Base-by-base conservation (phyloP, 208 protist species). In the Borovskyia barvae region DNA sequence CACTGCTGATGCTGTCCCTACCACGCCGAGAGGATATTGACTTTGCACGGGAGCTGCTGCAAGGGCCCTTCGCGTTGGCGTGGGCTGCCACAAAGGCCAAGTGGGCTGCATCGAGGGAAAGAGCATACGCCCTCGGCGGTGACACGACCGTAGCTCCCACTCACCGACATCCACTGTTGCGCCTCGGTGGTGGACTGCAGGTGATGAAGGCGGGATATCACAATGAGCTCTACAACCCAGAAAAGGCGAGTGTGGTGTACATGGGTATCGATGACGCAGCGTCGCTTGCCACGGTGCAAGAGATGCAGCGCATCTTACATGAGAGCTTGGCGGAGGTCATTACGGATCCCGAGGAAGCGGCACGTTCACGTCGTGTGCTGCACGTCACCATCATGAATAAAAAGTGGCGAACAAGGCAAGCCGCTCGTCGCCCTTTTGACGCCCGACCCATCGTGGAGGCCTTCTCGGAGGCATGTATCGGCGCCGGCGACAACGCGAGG, bases 381-480 rank as follows among this genome's bases (percentile, higher is more conserved):
- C 88, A 94, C 62, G 74, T 87, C 61, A 94, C 88, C 19, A 51
- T 94, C 14, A 66, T 94, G 55, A 91, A 92, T 48, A 86, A 72
- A 30, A 92, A 92, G 56, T 94, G 88, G 85, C 54, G 74, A 43
- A 42, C 58, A 19, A 33, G 29, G 30, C 36, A 36, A 15, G 43
- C 49, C 37, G 28, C 66, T 39, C 35, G 46, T 11, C 48, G 47
- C 5, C 40, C 68, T 0, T 87, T 87, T 28, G 69, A 87, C 47
- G 80, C 72, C 14, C 71, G 50, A 24, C 20, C 57, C 6, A 45
- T 85, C n/a, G 22, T 85, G 0, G 48, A 72, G 0, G 50, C 26
- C n/a, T 81, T 75, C 17, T 36, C 22, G 26, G 35, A 59, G 5
- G 62, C 45, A 9, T 20, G 15, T 46, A 68, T 68, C 46, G 52